Evolutionary conservation across 306 rosid species (phyloP).

Genomic region (Crotalaria pallida): DNA sequence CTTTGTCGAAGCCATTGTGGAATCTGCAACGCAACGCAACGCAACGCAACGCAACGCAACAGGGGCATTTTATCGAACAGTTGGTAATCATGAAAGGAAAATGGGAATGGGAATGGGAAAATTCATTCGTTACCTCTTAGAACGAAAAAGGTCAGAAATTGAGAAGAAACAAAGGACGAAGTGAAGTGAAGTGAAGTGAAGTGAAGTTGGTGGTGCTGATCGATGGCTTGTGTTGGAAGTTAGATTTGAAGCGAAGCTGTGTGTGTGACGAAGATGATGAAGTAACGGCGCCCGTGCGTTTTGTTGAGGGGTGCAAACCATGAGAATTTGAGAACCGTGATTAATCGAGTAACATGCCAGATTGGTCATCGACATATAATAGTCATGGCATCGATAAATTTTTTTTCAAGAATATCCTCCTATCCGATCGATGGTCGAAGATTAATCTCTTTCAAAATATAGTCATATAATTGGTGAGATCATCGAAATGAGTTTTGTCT

Average conservation of each 20-base stretch:
- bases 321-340: too few relatives aligned
- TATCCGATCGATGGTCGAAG: too few relatives aligned
- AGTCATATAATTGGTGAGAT: too few relatives aligned
- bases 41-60: too few relatives aligned
- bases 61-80: slow-evolving; percentile 30
- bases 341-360: too few relatives aligned
- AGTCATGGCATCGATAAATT: too few relatives aligned
- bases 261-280: background rate
- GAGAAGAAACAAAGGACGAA: background rate
- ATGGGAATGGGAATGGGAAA: background rate
- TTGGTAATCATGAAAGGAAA: background rate
- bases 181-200: background rate
- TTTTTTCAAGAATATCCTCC: too few relatives aligned
- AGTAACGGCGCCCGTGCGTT: background rate
- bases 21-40: slow-evolving; percentile 26
- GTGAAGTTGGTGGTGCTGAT: background rate
- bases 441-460: too few relatives aligned
- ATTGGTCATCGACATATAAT: too few relatives aligned
- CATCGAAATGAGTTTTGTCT: too few relatives aligned
- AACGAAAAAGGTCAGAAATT: background rate
- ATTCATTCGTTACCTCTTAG: background rate
- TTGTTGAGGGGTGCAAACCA: background rate
- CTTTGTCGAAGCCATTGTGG: slow-evolving; percentile 38
- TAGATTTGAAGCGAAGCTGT: background rate
- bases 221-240: background rate